A percentile compares a stretch with the other conserved stretches of the same genome.
Evolutionary conservation across 148 eudicot genomes (phyloP).

Genomic region (Chenopodium quinoa): DNA sequence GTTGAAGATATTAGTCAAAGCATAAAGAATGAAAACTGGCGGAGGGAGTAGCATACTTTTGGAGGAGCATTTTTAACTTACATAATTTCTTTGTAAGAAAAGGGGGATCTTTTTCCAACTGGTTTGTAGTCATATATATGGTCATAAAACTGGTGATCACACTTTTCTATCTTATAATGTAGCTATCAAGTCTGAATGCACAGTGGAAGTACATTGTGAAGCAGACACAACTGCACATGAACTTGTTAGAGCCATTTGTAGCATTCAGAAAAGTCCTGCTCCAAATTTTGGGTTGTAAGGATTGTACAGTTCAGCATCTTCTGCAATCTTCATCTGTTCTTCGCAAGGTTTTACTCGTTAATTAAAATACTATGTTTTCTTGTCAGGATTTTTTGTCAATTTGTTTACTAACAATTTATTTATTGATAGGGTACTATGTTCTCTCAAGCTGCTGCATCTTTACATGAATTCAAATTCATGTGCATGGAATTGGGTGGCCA

Average conservation of each 20-base stretch:
- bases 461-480: conserved; percentile 75
- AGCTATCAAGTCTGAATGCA: conserved; percentile 64
- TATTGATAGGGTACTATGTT: conserved; percentile 69
- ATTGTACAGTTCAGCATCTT: conserved; percentile 69
- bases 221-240: conserved; percentile 78
- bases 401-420: not conserved
- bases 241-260: conserved; percentile 85
- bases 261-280: conserved; percentile 87
- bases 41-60: not conserved
- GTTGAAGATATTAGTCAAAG: no score
- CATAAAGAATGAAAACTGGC: no score
- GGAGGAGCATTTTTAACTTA: not conserved
- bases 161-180: conserved; percentile 12
- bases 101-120: not conserved
- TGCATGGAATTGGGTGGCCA: conserved; percentile 50
- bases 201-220: conserved; percentile 67
- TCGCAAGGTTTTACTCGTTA: conserved; percentile 63
- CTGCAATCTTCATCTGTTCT: conserved; percentile 77
- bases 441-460: conserved; percentile 91
- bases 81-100: not conserved
- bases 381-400: conserved; percentile 3
- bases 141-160: not conserved
- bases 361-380: not conserved
- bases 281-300: conserved; percentile 64
- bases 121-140: not conserved